Evolutionary conservation across 148 eudicot genomes (phyloP), one percentile per base, ranked within the genome.

Genomic region (Vaccinium darrowii): DNA sequence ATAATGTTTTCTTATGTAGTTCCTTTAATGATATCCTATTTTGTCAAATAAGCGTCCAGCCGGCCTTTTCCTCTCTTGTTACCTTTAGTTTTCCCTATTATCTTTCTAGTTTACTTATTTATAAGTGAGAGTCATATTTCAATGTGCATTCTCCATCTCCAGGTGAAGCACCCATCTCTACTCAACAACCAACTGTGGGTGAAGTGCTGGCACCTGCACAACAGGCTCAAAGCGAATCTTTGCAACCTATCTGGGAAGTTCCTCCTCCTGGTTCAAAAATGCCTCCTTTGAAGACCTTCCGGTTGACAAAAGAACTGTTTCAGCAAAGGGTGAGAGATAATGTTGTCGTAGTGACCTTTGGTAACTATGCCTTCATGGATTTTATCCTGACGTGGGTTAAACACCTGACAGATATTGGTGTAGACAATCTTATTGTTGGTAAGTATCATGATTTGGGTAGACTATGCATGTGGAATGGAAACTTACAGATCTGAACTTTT

Each of bases 301-400:
- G 86, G 43, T 88, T 97, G 89, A 93, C 93, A 23, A 97, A 97
- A 86, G 94, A 92, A 84, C 85, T 97, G 90, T 93, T 97, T 87
- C 87, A 87, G 85, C 33, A 91, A 89, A 95, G 99, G 88, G 96
- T 89, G 86, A 92, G 91, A 84, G 93, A 95, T 84, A 97, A 97
- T 47, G 85, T 93, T 78, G 57, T 97, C 21, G 88, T 95, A 82
- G 94, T 95, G 84, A 97, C 98, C 30, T 97, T 97, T 86, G 99
- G 99, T 52, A 97, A 97, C 85, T 97, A 91, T 87, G 99, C 99
- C 25, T 97, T 95, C 85, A 95, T 94, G 98, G 98, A 97, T 91
- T 97, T 97, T 81, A 95, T 97, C 83, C 90, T 97, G 76, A 92
- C 95, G 78, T 97, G 99, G 99, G 99, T 97, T 83, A 97, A 94